Conservation (phyloP, 352 stramenopile genomes). For the Phytophthora colocasiae region DNA sequence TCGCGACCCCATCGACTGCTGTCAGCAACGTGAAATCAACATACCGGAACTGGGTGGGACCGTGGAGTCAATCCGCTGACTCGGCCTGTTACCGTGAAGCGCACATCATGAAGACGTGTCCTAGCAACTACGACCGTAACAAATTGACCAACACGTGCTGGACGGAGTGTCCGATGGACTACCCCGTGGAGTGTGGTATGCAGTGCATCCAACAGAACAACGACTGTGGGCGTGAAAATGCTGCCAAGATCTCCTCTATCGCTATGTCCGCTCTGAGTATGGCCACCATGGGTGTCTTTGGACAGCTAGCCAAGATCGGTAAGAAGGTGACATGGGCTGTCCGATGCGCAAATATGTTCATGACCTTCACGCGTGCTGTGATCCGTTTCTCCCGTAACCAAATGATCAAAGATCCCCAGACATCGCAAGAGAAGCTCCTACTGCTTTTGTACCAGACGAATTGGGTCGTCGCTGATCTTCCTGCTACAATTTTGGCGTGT, state of each 20-base stretch:
- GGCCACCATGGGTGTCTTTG: slow-evolving; percentile 48
- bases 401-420: slow-evolving; percentile 43
- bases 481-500: slow-evolving; percentile 55
- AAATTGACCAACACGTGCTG: slow-evolving; percentile 53
- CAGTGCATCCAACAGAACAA: slow-evolving; percentile 70
- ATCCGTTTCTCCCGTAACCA: slow-evolving; percentile 39
- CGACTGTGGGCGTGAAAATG: slow-evolving; percentile 50
- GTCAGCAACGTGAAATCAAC: slow-evolving; percentile 14
- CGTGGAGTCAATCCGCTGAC: slow-evolving; percentile 35
- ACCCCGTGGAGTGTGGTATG: slow-evolving; percentile 65
- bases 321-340: slow-evolving; percentile 50
- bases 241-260: slow-evolving; percentile 40
- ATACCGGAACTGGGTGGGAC: slow-evolving; percentile 50
- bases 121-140: slow-evolving; percentile 48
- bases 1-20: slow-evolving; percentile 29
- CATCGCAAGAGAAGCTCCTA: slow-evolving; percentile 59
- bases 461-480: slow-evolving; percentile 59
- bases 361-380: slow-evolving; percentile 23
- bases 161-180: slow-evolving; percentile 62
- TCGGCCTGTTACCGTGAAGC: slow-evolving; percentile 59
- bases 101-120: slow-evolving; percentile 44
- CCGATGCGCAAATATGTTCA: slow-evolving; percentile 53
- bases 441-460: slow-evolving; percentile 66
- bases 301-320: slow-evolving; percentile 36
- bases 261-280: slow-evolving; percentile 44